Evolutionary conservation across 768 basidiomycete genomes (phyloP), one percentile per base, ranked within the genome.

Genomic region (Boletus fagicola): DNA sequence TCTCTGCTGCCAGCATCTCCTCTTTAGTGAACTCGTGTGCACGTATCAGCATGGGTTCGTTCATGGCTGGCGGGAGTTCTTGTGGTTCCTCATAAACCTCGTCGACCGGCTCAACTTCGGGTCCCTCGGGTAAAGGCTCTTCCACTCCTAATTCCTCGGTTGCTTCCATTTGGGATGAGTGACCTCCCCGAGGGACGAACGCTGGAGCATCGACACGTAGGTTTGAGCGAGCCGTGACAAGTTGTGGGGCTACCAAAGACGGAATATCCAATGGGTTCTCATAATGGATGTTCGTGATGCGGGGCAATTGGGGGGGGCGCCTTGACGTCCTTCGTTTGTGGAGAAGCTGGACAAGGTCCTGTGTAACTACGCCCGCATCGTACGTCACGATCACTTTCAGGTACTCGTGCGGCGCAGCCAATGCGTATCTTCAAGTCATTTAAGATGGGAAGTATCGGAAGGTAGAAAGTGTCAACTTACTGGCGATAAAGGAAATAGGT

Each of bases 231-330:
- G 62, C 63, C 16, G 43, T 28, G 3, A 59, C 58, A 12, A 61
- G 48, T 8, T 55, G 60, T 15, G 65, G 44, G 11, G 62, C 59
- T 8, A 78, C 51, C 22, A 77, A 51, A 13, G 46, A 45, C 0
- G 69, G 71, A 13, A 78, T 66, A 6, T 76, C 72, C 3, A 64
- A 68, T 4, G 64, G 54, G 3, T 62, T 54, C 16, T 61, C 48
- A 63, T 67, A 79, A 5, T 71, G 47, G 30, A 78, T 66, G 12
- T 69, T 62, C 9, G 69, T 69, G 13, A 77, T 65, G 13, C 65
- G 63, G 2, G 46, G 38, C 22, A 67, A 31, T 20, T 10, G 55
- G 16, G n/a, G 13, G 3, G 42, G 42, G 4, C 5, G 33, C 4
- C 31, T 31, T 40, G 22, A 9, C 3, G 16, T 45, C 42, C 54